Conservation (phyloP, 2,329 filamentous ascomycete genomes). For the Emydomyces testavorans region DNA sequence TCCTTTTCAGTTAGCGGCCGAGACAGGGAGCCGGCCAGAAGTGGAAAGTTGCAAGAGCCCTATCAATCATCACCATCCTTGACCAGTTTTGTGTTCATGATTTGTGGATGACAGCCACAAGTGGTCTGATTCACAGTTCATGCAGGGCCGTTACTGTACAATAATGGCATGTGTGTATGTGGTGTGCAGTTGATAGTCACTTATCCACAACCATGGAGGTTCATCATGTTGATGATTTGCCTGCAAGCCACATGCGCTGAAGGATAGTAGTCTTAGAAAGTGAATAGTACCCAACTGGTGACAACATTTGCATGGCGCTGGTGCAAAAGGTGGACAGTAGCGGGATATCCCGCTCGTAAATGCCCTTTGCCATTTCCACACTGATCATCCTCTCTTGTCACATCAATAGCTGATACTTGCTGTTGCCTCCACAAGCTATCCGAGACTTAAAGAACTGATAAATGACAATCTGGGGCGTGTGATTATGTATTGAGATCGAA, state of each 20-base stretch:
- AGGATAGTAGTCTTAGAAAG: too few relatives aligned
- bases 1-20: too few relatives aligned
- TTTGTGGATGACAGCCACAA: neutral
- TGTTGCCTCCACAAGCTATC: neutral
- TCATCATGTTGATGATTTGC: neutral
- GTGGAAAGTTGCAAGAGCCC: slow-evolving; percentile 2
- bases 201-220: neutral
- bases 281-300: too few relatives aligned
- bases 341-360: slow-evolving; percentile 2
- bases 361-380: neutral
- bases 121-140: slow-evolving; percentile 2
- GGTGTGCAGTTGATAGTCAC: too few relatives aligned
- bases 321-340: neutral
- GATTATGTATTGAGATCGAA: too few relatives aligned
- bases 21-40: slow-evolving; percentile 8
- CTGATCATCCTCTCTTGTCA: neutral
- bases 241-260: slow-evolving; percentile 4
- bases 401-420: neutral
- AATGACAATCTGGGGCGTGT: neutral
- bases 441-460: neutral
- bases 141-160: slow-evolving; percentile 10
- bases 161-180: neutral
- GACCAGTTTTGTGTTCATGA: neutral
- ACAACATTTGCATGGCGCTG: too few relatives aligned
- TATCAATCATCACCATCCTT: slow-evolving; percentile 1